Conservation (phyloP, 2,329 filamentous ascomycete genomes). For the Alternaria ethzedia region DNA sequence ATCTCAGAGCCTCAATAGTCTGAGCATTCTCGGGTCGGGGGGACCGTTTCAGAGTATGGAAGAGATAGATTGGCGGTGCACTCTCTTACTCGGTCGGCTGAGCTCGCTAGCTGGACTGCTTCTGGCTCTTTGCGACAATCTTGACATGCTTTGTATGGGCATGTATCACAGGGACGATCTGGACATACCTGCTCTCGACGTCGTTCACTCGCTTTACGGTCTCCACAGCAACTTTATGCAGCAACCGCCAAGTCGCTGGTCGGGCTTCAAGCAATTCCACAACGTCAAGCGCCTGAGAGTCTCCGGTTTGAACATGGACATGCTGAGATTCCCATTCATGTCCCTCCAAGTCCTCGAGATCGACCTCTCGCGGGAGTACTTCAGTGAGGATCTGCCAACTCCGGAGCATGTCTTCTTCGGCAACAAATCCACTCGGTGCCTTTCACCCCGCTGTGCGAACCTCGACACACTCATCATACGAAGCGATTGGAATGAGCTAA, state of each 20-base stretch:
- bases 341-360: background rate
- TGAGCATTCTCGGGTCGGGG: background rate
- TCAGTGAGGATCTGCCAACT: background rate
- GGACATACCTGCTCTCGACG: background rate
- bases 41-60: background rate
- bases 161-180: background rate
- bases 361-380: background rate
- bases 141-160: background rate
- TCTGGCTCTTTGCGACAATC: background rate
- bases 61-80: background rate
- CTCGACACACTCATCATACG: background rate
- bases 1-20: background rate
- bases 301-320: background rate
- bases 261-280: background rate
- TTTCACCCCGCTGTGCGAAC: background rate
- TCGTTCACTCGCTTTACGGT: background rate
- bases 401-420: background rate
- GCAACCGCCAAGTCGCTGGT: background rate
- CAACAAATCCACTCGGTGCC: background rate
- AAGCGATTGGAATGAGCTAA: background rate
- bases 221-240: background rate
- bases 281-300: background rate
- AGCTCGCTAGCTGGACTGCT: background rate
- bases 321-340: background rate
- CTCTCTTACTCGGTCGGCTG: background rate